Conservation (phyloP, 2,329 filamentous ascomycete genomes). For the Fusarium longipes region DNA sequence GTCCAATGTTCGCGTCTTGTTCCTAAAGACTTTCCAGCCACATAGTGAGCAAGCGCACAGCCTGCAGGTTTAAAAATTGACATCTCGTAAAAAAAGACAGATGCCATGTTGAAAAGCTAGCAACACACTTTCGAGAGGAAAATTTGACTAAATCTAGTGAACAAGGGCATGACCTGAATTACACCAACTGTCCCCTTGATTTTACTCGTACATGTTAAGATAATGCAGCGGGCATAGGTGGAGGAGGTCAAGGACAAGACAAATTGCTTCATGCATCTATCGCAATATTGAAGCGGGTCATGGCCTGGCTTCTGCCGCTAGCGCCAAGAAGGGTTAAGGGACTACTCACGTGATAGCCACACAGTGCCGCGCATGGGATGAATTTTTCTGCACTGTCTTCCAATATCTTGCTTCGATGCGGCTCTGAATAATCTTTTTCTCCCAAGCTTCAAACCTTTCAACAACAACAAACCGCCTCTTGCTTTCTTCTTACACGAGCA, state of each 20-base stretch:
- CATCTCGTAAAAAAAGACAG: background rate
- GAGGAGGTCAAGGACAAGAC: slow-evolving; percentile 8
- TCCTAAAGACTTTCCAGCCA: slow-evolving; percentile 1
- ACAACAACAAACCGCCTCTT: slow-evolving; percentile 25
- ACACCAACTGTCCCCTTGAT: slow-evolving; percentile 12
- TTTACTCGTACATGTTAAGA: slow-evolving; percentile 19
- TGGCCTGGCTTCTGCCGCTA: slow-evolving; percentile 38
- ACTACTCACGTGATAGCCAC: slow-evolving; percentile 34
- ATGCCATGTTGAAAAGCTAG: background rate
- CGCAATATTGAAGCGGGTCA: slow-evolving; percentile 30
- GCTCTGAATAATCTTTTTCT: slow-evolving; percentile 34
- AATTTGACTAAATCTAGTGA: background rate
- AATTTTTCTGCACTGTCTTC: slow-evolving; percentile 49
- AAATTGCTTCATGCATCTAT: slow-evolving; percentile 47
- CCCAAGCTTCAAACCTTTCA: slow-evolving; percentile 30
- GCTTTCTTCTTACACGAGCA: slow-evolving; percentile 17
- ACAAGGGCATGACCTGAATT: slow-evolving; percentile 15
- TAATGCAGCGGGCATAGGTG: slow-evolving; percentile 4
- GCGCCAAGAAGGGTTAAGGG: slow-evolving; percentile 7
- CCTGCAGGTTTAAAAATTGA: background rate
- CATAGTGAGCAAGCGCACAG: too few species aligned
- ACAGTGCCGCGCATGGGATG: slow-evolving; percentile 47
- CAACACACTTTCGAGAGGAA: background rate
- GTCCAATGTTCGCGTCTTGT: slow-evolving; percentile 11
- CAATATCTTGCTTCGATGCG: slow-evolving; percentile 49